These are phyloP conservation scores for Amborella trichopoda DNA, from an alignment of 164 flowering plant genomes.

Conservation along the genomic window DNA sequence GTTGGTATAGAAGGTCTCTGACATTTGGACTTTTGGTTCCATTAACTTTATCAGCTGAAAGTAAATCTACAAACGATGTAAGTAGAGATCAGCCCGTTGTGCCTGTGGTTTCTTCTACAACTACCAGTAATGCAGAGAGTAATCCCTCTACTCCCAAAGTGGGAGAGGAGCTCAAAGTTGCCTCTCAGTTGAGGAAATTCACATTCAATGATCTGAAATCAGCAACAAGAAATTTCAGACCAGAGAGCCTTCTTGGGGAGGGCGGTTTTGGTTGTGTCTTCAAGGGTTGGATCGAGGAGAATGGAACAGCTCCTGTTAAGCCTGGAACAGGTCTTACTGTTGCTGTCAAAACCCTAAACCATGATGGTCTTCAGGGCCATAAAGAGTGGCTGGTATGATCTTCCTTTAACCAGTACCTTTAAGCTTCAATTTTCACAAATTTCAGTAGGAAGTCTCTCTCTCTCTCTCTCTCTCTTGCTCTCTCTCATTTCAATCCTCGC, in stretches of 20 bases:
- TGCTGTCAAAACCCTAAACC: slow-evolving; percentile 93
- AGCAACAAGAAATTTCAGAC: slow-evolving; percentile 87
- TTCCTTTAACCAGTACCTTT: neutral
- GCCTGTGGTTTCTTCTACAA: slow-evolving; percentile 48
- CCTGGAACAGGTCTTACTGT: slow-evolving; percentile 96
- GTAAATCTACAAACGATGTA: slow-evolving; percentile 51
- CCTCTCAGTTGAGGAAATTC: slow-evolving; percentile 70
- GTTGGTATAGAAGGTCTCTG: too few species aligned
- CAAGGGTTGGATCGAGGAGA: slow-evolving; percentile 97
- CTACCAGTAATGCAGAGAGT: slow-evolving; percentile 68
- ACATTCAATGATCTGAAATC: slow-evolving; percentile 73
- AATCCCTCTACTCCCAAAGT: slow-evolving; percentile 62
- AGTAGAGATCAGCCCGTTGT: slow-evolving; percentile 56
- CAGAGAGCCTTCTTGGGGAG: slow-evolving; percentile 92
- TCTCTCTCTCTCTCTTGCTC: too few species aligned
- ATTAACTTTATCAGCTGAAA: slow-evolving; percentile 43
- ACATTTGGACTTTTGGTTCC: too few species aligned
- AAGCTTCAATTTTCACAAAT: too few species aligned
- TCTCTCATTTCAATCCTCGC: too few species aligned
- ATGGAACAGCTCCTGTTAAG: slow-evolving; percentile 89
- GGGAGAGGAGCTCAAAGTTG: slow-evolving; percentile 70
- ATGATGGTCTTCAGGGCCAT: slow-evolving; percentile 97
- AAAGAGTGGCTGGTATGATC: slow-evolving; percentile 89
- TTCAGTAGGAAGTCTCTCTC: too few species aligned
- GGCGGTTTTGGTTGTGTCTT: slow-evolving; percentile 97